Base-by-base conservation (phyloP, 352 stramenopile genomes). In the Phytopythium kandeliae region DNA sequence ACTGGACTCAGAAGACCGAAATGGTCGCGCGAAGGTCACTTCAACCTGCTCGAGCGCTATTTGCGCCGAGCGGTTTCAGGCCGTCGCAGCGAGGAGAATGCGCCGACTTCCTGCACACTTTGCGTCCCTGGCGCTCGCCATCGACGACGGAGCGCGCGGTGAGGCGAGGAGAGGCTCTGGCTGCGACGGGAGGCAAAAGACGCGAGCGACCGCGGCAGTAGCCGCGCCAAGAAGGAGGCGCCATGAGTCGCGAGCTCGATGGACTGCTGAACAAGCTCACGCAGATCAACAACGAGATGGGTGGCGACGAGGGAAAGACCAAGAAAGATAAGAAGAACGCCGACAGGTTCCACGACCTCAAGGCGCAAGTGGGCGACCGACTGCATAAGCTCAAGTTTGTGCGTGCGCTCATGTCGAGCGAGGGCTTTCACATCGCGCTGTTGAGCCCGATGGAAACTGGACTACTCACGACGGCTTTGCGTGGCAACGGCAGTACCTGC, bases 311-410 rank as follows among this genome's bases (percentile, higher is more conserved):
- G 22, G 66, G 75, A 31, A 81, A 81, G 48, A 69, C 78, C 55
- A 86, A 89, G 53, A 76, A 78, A 40, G 83, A 60, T 48, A 33
- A 65, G 45, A 75, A 79, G 47, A 79, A 83, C 56, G 67, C 63
- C 42, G 81, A 92, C 57, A 71, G 71, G 34, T 90, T 94, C 59
- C 75, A 90, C 55, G 80, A 92, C 26, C 75, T 92, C 48, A 90
- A 89, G 55, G 71, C 61, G 21, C 85, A 88, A 61, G 80, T 92
- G 53, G 71, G 69, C 47, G 84, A 92, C 55, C 74, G 84, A 10
- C 64, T 92, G 38, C 81, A 92, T 57, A 64, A 67, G 15, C 66
- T 92, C 33, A 92, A 92, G 51, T 76, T 88, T 55, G 78, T 89
- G 64, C 41, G 69, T 59, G 15, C 12, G n/a, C n/a, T n/a, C 26